Base-by-base conservation (phyloP, 768 basidiomycete species). In the Xerocomellus amylosporus region DNA sequence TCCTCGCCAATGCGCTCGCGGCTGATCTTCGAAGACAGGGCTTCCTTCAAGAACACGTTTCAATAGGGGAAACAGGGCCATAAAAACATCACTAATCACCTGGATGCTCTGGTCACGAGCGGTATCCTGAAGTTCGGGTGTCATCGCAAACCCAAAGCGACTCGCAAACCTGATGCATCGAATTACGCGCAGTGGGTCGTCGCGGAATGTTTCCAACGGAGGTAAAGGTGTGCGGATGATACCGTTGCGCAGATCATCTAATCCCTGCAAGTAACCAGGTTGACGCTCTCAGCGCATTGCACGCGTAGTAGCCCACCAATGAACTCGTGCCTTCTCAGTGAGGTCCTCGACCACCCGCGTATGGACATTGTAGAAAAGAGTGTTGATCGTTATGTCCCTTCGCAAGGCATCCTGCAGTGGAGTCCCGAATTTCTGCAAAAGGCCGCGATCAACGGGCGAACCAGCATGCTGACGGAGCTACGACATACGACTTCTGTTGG, bases 281-380 rank as follows among this genome's bases (percentile, higher is more conserved):
- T 51, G 56, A 22, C 53, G 37, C 50, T 43, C 50, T 54, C 52
- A 58, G 55, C 47, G 24, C 53, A 48, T 24, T 51, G 51, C 33
- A 31, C n/a, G 30, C 13, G 40, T 5, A 39, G 45, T 10, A 28
- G 26, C 49, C 30, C 7, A 30, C 3, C 34, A 28, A 52, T 5
- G 26, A 28, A 54, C n/a, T 26, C 55, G 30, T 65, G 87, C 92
- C 80, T 85, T 87, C 62, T 78, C 80, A 1, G 93, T 96, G 63
- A 80, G 80, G 67, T 99, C 97, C 66, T 99, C 97, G 3, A 99
- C 87, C 4, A 74, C 60, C 14, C 85, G 81, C 1, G 87, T 86
- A 64, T 97, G 93, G 2, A 99, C 82, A 60, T 99, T 98, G 74
- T 95, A 98, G 74, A 98, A 98, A 8, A 99, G 75, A 0, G 96